Base-by-base conservation (phyloP, 306 rosid species). In the Hippophae rhamnoides region DNA sequence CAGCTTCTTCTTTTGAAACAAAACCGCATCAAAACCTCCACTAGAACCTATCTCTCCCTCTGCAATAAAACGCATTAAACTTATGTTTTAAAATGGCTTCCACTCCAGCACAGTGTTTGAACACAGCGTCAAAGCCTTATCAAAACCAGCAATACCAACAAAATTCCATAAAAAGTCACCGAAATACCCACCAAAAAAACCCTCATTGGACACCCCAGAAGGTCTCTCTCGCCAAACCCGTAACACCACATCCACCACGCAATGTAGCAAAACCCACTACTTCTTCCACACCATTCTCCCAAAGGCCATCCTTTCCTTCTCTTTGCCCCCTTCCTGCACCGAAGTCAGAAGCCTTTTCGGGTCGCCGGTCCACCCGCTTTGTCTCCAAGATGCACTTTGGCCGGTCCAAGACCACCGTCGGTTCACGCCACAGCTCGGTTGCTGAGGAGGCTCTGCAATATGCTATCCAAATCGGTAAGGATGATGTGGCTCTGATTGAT, bases 351-450 rank as follows among this genome's bases (percentile, higher is more conserved):
- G 94, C 74, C 47, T 92, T 92, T 53, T 81, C 98, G 0, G 96
- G 95, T 53, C 83, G 89, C 57, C 90, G 86, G 8, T 83, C 96
- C 7, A 92, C 90, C 62, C 79, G 96, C 46, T 74, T 69, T 12
- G 86, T 81, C 41, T 90, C 96, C 7, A 92, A 87, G 75, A 76
- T 83, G 82, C 89, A 85, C 70, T 65, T 72, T 10, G 95, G 92
- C 8, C 75, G 86, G 43, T 87, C 86, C 13, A 81, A 84, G 54
- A 41, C 77, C 43, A 67, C 68, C 42, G 66, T 70, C 5, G 82
- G 83, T 57, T 71, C 77, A 13, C 76, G 74, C 57, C 95, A 85
- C 69, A 62, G 80, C 3, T 48, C 78, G 49, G 52, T 68, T 3
- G 96, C 98, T 0, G 95, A 83, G 63, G 96, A 92, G 73, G 92